These are phyloP conservation scores for Morella rubra DNA, from an alignment of 306 rosid genomes.

Conservation along the genomic window DNA sequence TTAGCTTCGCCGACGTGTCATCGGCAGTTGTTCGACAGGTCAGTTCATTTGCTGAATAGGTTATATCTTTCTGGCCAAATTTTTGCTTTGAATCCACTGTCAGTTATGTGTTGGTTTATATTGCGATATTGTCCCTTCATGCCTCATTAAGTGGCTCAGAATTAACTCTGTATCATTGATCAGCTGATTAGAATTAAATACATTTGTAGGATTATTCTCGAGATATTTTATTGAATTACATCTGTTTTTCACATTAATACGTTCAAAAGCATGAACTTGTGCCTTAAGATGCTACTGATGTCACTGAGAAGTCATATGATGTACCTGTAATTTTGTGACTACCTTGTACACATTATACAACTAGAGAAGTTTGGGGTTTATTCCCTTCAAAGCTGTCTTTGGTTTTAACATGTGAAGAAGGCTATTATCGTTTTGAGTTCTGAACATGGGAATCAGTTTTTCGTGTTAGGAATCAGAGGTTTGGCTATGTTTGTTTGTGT, in stretches of 20 bases:
- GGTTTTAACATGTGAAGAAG: neutral
- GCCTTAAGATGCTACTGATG: neutral
- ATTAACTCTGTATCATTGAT: no score
- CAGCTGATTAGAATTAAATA: no score
- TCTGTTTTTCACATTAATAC: no score
- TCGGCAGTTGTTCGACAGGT: slow-evolving; percentile 69
- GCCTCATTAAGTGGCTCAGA: no score
- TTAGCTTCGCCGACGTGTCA: slow-evolving; percentile 67
- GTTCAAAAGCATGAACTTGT: neutral
- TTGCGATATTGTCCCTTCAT: neutral
- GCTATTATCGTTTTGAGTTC: neutral
- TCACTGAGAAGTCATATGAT: neutral
- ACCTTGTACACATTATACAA: neutral
- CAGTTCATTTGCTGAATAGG: slow-evolving; percentile 1
- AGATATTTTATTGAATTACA: no score
- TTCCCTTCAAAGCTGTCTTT: neutral
- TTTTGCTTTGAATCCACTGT: neutral
- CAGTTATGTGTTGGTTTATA: neutral
- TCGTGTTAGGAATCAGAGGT: no score
- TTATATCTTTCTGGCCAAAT: neutral
- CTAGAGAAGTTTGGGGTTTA: neutral
- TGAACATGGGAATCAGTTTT: neutral
- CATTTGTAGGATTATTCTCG: no score
- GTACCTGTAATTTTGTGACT: neutral
- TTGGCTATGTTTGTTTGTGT: no score